phyloP scores from a whole-genome alignment of 305 asterid genomes.

The Ajuga reptans region DNA sequence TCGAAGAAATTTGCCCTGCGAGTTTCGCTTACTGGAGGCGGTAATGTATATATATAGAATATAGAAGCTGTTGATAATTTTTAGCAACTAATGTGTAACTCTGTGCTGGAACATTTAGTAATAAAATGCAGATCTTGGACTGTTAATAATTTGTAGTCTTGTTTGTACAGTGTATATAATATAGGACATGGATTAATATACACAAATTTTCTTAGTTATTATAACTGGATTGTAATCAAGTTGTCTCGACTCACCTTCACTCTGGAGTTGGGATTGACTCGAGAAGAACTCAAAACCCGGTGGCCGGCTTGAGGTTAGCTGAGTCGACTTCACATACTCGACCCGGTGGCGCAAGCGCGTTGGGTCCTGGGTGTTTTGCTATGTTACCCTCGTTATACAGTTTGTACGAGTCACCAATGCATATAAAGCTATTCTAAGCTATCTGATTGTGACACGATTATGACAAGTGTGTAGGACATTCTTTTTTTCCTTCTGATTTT shows the following conservation, averaged over 20 bases:
- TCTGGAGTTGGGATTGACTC: neutral
- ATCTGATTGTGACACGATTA: too few relatives aligned
- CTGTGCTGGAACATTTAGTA: conserved; percentile 12
- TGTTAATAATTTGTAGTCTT: neutral
- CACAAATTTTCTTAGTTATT: neutral
- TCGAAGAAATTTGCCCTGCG: conserved; percentile 24
- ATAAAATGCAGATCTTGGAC: conserved; percentile 7
- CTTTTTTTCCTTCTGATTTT: too few relatives aligned
- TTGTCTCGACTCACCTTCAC: neutral
- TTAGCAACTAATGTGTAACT: conserved; percentile 3
- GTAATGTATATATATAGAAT: conserved; percentile 8
- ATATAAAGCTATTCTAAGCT: too few relatives aligned
- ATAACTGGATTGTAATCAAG: neutral
- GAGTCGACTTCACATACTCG: too few relatives aligned
- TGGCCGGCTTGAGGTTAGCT: too few relatives aligned
- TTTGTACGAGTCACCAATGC: too few relatives aligned
- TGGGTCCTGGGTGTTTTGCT: too few relatives aligned
- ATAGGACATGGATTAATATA: neutral
- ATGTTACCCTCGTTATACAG: too few relatives aligned
- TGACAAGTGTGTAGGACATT: too few relatives aligned
- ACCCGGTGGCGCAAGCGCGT: too few relatives aligned
- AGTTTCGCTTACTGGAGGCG: conserved; percentile 21
- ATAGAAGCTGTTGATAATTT: neutral
- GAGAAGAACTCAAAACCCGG: too few relatives aligned
- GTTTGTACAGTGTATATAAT: neutral